Percentiles rank a stretch among this genome's conserved stretches.
Conservation (phyloP, 352 stramenopile species). For the Plasmopara halstedii region DNA sequence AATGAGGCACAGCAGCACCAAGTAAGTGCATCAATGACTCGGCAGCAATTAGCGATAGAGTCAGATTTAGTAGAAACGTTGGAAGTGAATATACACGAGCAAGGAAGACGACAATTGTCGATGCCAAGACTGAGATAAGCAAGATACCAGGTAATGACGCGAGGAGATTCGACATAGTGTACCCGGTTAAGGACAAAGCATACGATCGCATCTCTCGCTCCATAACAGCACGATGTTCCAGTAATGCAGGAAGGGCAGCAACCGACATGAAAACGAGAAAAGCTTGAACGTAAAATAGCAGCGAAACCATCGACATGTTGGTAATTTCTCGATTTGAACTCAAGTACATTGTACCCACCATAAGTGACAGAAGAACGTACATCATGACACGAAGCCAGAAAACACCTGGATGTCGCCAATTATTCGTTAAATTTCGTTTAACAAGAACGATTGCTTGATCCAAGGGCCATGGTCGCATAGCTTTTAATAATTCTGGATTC, state of each 20-base stretch:
- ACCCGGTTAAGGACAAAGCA: constrained; percentile 58
- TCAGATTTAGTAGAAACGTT: constrained; percentile 65
- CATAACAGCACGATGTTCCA: constrained; percentile 83
- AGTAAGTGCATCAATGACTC: constrained; percentile 81
- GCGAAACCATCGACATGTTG: constrained; percentile 32
- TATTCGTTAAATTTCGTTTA: constrained; percentile 58
- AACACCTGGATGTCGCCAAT: constrained; percentile 61
- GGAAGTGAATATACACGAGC: constrained; percentile 52
- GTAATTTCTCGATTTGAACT: constrained; percentile 32
- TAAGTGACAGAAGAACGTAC: constrained; percentile 68
- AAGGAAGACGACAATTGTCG: constrained; percentile 42
- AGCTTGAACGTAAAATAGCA: constrained; percentile 87
- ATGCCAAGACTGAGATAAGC: constrained; percentile 55
- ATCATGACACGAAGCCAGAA: constrained; percentile 82
- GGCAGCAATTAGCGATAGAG: constrained; percentile 63
- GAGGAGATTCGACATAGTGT: constrained; percentile 72
- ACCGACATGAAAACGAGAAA: constrained; percentile 93
- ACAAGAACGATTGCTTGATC: constrained; percentile 56
- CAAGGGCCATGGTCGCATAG: constrained; percentile 36
- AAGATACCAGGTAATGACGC: constrained; percentile 63
- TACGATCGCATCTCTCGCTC: constrained; percentile 58
- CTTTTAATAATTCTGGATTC: constrained; percentile 38
- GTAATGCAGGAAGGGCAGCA: constrained; percentile 73
- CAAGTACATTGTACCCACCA: constrained; percentile 77
- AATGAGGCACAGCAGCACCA: constrained; percentile 68